phyloP scores from a whole-genome alignment of 805 yeast genomes.

The Barnettozyma populi region DNA sequence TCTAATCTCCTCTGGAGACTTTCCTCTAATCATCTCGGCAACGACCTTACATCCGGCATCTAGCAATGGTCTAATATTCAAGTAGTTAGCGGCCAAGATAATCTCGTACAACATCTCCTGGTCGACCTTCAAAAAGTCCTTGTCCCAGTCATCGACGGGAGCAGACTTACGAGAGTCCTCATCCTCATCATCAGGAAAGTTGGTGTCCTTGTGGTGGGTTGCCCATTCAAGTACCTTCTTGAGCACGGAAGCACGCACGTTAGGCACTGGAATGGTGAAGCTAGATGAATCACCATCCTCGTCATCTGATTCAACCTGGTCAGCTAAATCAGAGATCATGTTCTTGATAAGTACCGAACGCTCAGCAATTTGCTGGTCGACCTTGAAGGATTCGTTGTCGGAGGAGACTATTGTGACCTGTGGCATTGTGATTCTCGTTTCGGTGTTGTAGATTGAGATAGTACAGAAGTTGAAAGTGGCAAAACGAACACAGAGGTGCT shows the following conservation, averaged over 20 bases:
- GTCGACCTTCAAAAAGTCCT: constrained; percentile 87
- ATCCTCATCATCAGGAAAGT: constrained; percentile 74
- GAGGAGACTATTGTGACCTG: constrained; percentile 59
- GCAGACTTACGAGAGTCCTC: constrained; percentile 83
- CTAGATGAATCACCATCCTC: constrained; percentile 48
- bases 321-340: constrained; percentile 69
- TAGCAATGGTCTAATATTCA: constrained; percentile 67
- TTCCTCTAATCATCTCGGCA: constrained; percentile 79
- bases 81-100: constrained; percentile 73
- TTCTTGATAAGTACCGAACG: constrained; percentile 81
- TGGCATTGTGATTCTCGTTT: constrained; percentile 12
- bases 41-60: constrained; percentile 79
- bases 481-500: not conserved
- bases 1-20: constrained; percentile 75
- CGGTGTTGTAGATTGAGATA: not conserved
- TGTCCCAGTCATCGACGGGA: constrained; percentile 95
- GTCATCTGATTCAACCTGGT: constrained; percentile 28
- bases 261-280: constrained; percentile 82
- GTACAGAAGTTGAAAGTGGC: not conserved
- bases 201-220: constrained; percentile 82
- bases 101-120: constrained; percentile 84
- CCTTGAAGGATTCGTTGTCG: constrained; percentile 75
- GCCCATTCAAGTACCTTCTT: constrained; percentile 95
- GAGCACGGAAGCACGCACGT: constrained; percentile 81
- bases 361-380: constrained; percentile 78